A percentile compares a stretch with the other conserved stretches of the same genome.
Evolutionary conservation across 495 filamentous ascomycete genomes (phyloP).

Genomic region (Cercophora scortea): DNA sequence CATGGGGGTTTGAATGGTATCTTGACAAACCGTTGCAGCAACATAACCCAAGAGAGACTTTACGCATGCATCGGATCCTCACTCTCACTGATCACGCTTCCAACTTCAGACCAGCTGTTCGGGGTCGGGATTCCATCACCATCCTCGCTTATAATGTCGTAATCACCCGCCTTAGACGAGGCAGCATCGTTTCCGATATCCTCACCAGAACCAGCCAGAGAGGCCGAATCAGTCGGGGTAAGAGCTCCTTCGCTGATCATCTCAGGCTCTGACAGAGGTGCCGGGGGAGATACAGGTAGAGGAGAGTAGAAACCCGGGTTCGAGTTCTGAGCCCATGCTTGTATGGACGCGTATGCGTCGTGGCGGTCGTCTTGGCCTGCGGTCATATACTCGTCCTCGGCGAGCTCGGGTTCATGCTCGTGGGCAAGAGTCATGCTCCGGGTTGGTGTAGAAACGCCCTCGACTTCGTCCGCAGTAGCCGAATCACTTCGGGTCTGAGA

Average conservation of each 20-base stretch:
- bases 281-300: constrained; percentile 31
- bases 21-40: neutral
- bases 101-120: constrained; percentile 71
- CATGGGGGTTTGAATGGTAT: neutral
- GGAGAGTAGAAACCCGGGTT: constrained; percentile 44
- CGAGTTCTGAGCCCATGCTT: constrained; percentile 45
- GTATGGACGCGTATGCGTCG: constrained; percentile 42
- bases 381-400: constrained; percentile 37
- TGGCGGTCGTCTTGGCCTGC: constrained; percentile 31
- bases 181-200: constrained; percentile 30
- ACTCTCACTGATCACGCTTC: constrained; percentile 59
- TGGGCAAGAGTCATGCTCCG: constrained; percentile 19
- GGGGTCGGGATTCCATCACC: constrained; percentile 56
- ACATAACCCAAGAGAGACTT: neutral
- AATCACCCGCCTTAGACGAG: constrained; percentile 22
- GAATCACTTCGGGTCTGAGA: constrained; percentile 10
- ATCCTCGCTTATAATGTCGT: constrained; percentile 61
- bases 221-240: constrained; percentile 45
- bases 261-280: constrained; percentile 34
- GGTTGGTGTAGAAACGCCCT: neutral
- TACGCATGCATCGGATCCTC: constrained; percentile 31
- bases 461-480: constrained; percentile 1
- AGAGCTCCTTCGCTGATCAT: constrained; percentile 36
- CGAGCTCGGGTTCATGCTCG: constrained; percentile 33
- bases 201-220: constrained; percentile 34